Conservation (phyloP, 2,329 filamentous ascomycete species). For the Verticillium tricorpus region DNA sequence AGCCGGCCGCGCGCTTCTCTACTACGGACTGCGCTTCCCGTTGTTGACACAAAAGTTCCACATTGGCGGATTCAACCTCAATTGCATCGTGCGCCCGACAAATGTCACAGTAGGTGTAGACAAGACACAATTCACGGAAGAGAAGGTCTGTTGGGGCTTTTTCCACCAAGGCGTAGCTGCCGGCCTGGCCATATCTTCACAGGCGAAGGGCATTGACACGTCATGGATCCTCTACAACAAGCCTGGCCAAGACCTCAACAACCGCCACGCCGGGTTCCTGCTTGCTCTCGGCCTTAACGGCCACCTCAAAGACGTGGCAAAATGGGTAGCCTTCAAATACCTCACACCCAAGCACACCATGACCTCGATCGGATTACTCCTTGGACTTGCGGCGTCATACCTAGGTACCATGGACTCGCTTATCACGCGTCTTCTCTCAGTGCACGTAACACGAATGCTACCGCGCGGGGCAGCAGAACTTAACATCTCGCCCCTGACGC, state of each 20-base stretch:
- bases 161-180: conserved; percentile 96
- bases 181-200: conserved; percentile 82
- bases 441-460: conserved; percentile 93
- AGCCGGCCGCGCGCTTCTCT: conserved; percentile 78
- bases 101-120: conserved; percentile 94
- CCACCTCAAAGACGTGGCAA: conserved; percentile 88
- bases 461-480: conserved; percentile 89
- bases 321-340: conserved; percentile 99
- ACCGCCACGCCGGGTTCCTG: conserved; percentile 92
- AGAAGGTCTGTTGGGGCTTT: conserved; percentile 97
- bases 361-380: conserved; percentile 93
- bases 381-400: conserved; percentile 90
- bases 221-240: conserved; percentile 99
- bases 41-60: conserved; percentile 89
- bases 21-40: conserved; percentile 82
- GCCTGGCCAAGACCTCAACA: conserved; percentile 77
- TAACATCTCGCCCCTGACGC: conserved; percentile 86
- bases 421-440: conserved; percentile 87
- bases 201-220: conserved; percentile 91
- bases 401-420: conserved; percentile 96
- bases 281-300: conserved; percentile 89
- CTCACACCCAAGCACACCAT: conserved; percentile 98
- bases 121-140: conserved; percentile 80
- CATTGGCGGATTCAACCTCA: conserved; percentile 85
- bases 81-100: conserved; percentile 85